Percentiles rank a stretch among this genome's conserved stretches.
Evolutionary conservation across 164 flowering plant species (phyloP).

Genomic region (Vitis labrusca): DNA sequence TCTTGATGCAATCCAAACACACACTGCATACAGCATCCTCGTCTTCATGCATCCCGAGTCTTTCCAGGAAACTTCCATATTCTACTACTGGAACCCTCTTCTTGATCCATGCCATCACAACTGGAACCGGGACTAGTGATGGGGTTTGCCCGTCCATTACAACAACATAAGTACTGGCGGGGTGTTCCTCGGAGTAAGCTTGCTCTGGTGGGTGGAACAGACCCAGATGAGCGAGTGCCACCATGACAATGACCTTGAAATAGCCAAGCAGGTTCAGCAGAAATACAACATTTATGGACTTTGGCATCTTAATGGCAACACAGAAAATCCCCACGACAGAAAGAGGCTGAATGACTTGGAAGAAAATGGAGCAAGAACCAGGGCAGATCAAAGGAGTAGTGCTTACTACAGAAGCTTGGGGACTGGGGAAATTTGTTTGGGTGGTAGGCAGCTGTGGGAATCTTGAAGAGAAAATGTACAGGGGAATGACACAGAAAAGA

Average conservation of each 20-base stretch:
- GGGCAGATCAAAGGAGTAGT: too few relatives aligned
- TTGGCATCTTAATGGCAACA: not conserved
- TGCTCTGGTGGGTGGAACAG: not conserved
- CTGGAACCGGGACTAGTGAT: constrained; percentile 3
- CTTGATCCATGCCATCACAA: constrained; percentile 1
- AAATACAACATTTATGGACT: not conserved
- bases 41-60: not conserved
- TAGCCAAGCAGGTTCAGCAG: not conserved
- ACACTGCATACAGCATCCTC: constrained; percentile 12
- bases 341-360: too few relatives aligned
- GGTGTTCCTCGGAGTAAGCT: not conserved
- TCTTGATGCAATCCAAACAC: constrained; percentile 15
- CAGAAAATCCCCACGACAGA: too few relatives aligned
- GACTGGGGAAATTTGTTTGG: too few relatives aligned
- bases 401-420: too few relatives aligned
- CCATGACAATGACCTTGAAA: not conserved
- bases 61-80: not conserved
- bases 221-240: not conserved
- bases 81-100: not conserved
- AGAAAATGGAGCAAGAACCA: too few relatives aligned
- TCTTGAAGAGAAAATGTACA: too few relatives aligned
- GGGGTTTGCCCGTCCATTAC: constrained; percentile 2
- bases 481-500: too few relatives aligned
- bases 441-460: too few relatives aligned
- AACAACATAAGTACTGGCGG: not conserved